Evolutionary conservation across 169 alveolate genomes (phyloP).

Genomic region (Amoebophrya sp.): DNA sequence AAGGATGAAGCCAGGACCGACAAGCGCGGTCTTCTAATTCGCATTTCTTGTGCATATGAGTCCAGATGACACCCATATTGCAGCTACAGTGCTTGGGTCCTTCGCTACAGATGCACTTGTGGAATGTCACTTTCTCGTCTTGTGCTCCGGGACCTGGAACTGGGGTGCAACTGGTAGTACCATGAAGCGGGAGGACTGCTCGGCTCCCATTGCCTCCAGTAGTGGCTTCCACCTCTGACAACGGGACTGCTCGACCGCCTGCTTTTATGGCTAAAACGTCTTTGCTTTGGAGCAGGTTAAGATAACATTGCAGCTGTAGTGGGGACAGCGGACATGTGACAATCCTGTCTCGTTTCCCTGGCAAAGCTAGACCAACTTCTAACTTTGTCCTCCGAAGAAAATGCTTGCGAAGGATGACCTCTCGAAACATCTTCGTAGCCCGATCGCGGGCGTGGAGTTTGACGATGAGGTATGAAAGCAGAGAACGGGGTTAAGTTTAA

Average conservation of each 20-base stretch:
- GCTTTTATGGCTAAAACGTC: background rate
- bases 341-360: background rate
- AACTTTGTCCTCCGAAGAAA: background rate
- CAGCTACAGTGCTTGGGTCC: background rate
- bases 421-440: background rate
- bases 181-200: too few relatives aligned
- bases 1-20: background rate
- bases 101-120: background rate
- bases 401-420: background rate
- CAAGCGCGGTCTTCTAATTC: background rate
- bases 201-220: too few relatives aligned
- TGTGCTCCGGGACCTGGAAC: too few relatives aligned
- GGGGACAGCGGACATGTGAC: background rate
- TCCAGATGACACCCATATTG: background rate
- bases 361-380: background rate
- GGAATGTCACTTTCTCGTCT: too few relatives aligned
- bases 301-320: background rate
- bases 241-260: background rate
- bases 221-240: conserved; percentile 9
- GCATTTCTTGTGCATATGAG: background rate
- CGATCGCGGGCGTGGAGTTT: background rate
- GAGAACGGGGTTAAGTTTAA: too few relatives aligned
- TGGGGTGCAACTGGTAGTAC: too few relatives aligned
- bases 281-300: background rate
- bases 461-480: too few relatives aligned